phyloP scores from a whole-genome alignment of 768 basidiomycete genomes.

The Daedaleopsis nitida region DNA sequence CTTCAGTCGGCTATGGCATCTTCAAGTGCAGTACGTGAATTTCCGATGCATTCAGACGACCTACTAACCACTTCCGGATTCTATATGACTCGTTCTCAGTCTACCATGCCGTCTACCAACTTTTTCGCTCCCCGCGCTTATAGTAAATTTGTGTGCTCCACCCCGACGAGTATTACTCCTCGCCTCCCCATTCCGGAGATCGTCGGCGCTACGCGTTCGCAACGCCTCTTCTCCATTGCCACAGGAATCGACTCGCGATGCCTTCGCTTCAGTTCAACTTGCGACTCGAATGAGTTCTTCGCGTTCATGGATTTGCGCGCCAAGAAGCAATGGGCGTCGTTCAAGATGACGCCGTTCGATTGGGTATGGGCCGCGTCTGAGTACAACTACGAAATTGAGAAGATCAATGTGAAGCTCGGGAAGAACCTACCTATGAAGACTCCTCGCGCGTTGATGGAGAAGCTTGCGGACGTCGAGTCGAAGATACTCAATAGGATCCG shows the following conservation, averaged over 20 bases:
- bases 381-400: slow-evolving; percentile 10
- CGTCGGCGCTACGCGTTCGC: neutral
- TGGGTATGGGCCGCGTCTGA: slow-evolving; percentile 8
- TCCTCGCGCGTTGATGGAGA: slow-evolving; percentile 16
- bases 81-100: too few species aligned
- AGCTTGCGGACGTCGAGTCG: slow-evolving; percentile 8
- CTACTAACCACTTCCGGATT: too few species aligned
- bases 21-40: too few species aligned
- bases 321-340: slow-evolving; percentile 19
- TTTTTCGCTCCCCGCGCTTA: too few species aligned
- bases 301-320: slow-evolving; percentile 20
- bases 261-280: neutral
- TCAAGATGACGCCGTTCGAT: slow-evolving; percentile 13
- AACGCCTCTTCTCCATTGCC: slow-evolving; percentile 4
- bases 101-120: too few species aligned
- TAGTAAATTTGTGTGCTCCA: too few species aligned
- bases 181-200: neutral
- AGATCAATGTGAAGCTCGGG: neutral
- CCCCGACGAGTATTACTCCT: neutral
- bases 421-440: slow-evolving; percentile 4
- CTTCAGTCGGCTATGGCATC: too few species aligned
- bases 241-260: slow-evolving; percentile 8
- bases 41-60: too few species aligned
- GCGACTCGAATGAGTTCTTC: slow-evolving; percentile 9
- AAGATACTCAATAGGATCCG: neutral